Conservation (phyloP, 2,329 filamentous ascomycete species). For the Microdochium paspali region DNA sequence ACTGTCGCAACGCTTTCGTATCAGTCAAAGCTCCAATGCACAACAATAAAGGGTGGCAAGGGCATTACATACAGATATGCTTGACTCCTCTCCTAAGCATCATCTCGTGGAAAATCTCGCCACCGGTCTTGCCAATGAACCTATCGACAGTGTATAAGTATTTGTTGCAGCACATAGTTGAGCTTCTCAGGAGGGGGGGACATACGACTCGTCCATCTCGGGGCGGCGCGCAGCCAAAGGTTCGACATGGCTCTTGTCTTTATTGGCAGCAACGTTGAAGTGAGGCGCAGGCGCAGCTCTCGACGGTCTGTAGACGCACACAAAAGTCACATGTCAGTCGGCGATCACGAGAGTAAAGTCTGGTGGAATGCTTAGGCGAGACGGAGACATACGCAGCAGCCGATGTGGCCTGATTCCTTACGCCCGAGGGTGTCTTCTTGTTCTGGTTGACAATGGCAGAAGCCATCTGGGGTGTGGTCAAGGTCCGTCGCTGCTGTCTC, state of each 20-base stretch:
- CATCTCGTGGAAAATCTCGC: conserved; percentile 98
- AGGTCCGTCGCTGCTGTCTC: conserved; percentile 22
- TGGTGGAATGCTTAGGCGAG: conserved; percentile 1
- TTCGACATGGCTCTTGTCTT: conserved; percentile 53
- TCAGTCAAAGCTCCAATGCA: not conserved
- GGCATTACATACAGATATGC: conserved; percentile 69
- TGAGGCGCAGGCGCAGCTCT: conserved; percentile 55
- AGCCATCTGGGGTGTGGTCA: conserved; percentile 29
- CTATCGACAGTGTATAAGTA: conserved; percentile 27
- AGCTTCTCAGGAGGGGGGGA: conserved; percentile 12
- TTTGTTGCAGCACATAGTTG: conserved; percentile 4
- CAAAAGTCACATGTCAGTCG: conserved; percentile 12
- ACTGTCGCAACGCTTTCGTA: conserved; percentile 33
- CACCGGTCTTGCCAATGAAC: conserved; percentile 90
- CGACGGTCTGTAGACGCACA: conserved; percentile 29
- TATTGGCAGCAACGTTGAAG: conserved; percentile 38
- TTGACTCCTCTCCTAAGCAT: conserved; percentile 90
- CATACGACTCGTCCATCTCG: conserved; percentile 76
- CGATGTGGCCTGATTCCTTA: conserved; percentile 40
- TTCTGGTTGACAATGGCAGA: conserved; percentile 22
- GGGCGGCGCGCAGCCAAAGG: conserved; percentile 53
- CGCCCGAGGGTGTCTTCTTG: conserved; percentile 29
- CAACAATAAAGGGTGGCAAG: not conserved
- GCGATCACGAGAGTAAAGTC: conserved; percentile 8
- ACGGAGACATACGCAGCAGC: conserved; percentile 41